A percentile compares a stretch with the other conserved stretches of the same genome.
These are phyloP conservation scores for Mortierella polycephala DNA, from an alignment of 371 early-diverging fungal species.

Conservation along the genomic window DNA sequence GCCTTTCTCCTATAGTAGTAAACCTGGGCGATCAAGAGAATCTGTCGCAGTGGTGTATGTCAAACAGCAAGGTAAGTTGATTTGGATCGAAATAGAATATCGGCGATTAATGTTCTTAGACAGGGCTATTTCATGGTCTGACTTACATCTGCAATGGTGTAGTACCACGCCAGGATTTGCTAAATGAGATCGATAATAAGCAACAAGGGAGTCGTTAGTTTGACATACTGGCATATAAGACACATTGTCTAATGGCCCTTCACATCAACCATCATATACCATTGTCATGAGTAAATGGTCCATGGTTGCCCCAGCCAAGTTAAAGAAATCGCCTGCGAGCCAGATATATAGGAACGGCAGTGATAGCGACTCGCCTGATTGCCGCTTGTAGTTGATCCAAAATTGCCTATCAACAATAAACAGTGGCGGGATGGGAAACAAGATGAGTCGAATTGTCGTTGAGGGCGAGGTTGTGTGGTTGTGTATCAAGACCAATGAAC, in stretches of 20 bases:
- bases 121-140: too few relatives aligned
- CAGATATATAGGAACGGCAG: slow-evolving; percentile 81
- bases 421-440: not conserved
- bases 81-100: not conserved
- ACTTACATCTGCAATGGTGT: slow-evolving; percentile 49
- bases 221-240: not conserved
- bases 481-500: not conserved
- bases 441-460: not conserved
- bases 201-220: slow-evolving; percentile 2
- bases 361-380: slow-evolving; percentile 73
- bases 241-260: not conserved
- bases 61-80: not conserved
- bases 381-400: slow-evolving; percentile 66
- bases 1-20: slow-evolving; percentile 57
- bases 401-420: slow-evolving; percentile 64
- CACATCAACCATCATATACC: slow-evolving; percentile 51
- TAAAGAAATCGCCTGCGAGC: slow-evolving; percentile 83
- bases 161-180: slow-evolving; percentile 50
- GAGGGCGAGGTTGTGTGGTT: not conserved
- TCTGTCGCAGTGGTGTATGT: slow-evolving; percentile 2
- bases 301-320: slow-evolving; percentile 79
- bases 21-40: slow-evolving; percentile 64
- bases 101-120: not conserved
- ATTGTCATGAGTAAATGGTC: slow-evolving; percentile 78
- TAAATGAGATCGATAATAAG: slow-evolving; percentile 2